phyloP scores from a whole-genome alignment of 2,329 filamentous ascomycete species.

The Passalora sequoiae region DNA sequence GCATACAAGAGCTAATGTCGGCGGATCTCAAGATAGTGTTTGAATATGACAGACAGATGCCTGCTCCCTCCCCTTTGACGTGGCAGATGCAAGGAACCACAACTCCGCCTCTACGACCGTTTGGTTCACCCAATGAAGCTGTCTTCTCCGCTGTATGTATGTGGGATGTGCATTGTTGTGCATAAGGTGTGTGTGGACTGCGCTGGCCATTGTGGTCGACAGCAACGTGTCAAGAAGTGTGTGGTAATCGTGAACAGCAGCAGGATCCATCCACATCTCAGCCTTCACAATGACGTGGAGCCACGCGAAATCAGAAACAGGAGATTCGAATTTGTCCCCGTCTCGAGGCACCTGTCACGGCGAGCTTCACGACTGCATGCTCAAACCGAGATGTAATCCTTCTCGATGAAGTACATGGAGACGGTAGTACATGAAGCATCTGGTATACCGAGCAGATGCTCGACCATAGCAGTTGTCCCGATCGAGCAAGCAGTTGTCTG shows the following conservation, averaged over 20 bases:
- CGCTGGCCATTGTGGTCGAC: conserved; percentile 2
- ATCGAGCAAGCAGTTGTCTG: background rate
- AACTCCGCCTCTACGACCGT: background rate
- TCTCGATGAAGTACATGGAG: too few relatives aligned
- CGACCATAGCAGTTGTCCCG: too few relatives aligned
- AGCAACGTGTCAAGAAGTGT: background rate
- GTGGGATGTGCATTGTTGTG: background rate
- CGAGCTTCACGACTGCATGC: background rate
- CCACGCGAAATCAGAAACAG: background rate
- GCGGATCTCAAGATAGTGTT: too few relatives aligned
- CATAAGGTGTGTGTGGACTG: background rate
- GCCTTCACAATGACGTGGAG: background rate
- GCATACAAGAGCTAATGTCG: background rate
- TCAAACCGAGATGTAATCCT: too few relatives aligned
- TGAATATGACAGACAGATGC: conserved; percentile 7
- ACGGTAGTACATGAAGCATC: too few relatives aligned
- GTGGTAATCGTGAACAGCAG: background rate
- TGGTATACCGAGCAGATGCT: too few relatives aligned
- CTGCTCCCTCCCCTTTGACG: conserved; percentile 9
- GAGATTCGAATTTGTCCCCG: background rate
- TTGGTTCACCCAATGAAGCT: background rate
- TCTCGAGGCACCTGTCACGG: background rate
- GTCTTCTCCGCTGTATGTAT: background rate
- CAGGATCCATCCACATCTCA: too few relatives aligned
- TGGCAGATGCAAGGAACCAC: conserved; percentile 10